Percentiles rank a stretch among this genome's conserved stretches.
phyloP scores from a whole-genome alignment of 352 stramenopile genomes.

The Phytopythium mirpurense region DNA sequence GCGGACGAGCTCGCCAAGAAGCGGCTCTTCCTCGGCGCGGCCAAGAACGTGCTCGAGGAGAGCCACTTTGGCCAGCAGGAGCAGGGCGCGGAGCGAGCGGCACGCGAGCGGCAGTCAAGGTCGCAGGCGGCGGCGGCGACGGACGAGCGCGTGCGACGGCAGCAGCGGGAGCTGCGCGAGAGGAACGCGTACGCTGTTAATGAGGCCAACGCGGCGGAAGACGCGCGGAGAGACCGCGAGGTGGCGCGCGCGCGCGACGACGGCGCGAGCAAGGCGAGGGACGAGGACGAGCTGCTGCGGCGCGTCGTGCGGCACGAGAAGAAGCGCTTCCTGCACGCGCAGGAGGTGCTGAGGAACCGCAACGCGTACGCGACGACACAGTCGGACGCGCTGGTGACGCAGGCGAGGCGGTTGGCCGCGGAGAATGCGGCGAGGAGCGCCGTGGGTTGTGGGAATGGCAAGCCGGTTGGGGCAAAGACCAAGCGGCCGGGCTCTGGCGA shows the following conservation, averaged over 20 bases:
- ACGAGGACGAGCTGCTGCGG: slow-evolving; percentile 60
- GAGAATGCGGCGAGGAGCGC: background rate
- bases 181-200: slow-evolving; percentile 10
- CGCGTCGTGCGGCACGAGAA: slow-evolving; percentile 59
- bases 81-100: slow-evolving; percentile 57
- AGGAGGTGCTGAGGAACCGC: slow-evolving; percentile 47
- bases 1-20: slow-evolving; percentile 67
- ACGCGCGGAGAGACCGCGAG: slow-evolving; percentile 15
- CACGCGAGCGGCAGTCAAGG: slow-evolving; percentile 37
- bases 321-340: slow-evolving; percentile 45
- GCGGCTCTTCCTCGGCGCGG: slow-evolving; percentile 79
- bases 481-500: background rate
- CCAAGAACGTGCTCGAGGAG: slow-evolving; percentile 80
- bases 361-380: slow-evolving; percentile 68
- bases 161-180: slow-evolving; percentile 35
- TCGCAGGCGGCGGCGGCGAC: slow-evolving; percentile 38
- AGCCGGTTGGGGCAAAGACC: background rate
- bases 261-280: slow-evolving; percentile 23
- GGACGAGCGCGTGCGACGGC: slow-evolving; percentile 35
- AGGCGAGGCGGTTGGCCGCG: slow-evolving; percentile 21
- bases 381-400: slow-evolving; percentile 22
- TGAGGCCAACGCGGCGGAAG: slow-evolving; percentile 18
- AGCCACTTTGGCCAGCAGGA: slow-evolving; percentile 76
- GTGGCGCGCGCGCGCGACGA: slow-evolving; percentile 31
- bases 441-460: background rate